Base-by-base conservation (phyloP, 2,329 filamentous ascomycete species). In the Albifimbria verrucaria region DNA sequence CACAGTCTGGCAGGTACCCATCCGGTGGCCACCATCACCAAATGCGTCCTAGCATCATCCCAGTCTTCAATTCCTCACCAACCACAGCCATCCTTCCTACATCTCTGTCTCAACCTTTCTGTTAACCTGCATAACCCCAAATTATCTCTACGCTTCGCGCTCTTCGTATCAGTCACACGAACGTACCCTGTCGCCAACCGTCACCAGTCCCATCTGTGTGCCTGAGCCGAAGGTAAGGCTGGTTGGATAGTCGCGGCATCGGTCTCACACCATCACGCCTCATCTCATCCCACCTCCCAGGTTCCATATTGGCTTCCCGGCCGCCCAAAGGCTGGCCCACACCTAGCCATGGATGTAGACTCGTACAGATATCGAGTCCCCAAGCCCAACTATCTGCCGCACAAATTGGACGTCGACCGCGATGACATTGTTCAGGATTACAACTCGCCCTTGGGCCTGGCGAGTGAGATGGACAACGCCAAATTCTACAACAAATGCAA, bases 381-480 rank as follows among this genome's bases (percentile, higher is more conserved):
- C 32, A 82, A 78, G 63, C 79, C 82, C 36, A 85, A 85, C 65
- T 85, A 85, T 59, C 72, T 85, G 11, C 81, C 82, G 44, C 80
- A 83, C 64, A 77, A 76, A 55, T 62, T 73, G 26, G 76, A 79
- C 52, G 70, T 73, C 50, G 79, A 84, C 60, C 72, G 73, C 55
- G 77, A 83, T 57, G 72, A 75, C 57, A 67, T 83, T 48, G 77
- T 84, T 23, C 72, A 82, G 62, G 76, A 81, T 55, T 80, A 77
- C 63, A 70, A 72, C 57, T 67, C 72, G 28, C 79, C 78, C 4
- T 72, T 85, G 21, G 79, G 76, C 52, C 68, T 70, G 36, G 74
- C 79, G 22, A 74, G 72, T 58, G 78, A 82, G 59, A 68, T 77
- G 55, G 81, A 84, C 50, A 81, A 85, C 62, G 78, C 76, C 55